Evolutionary conservation across 1,284 basidiomycete species (phyloP), one percentile per base, ranked within the genome.

Genomic region (Coniferiporia weirii): DNA sequence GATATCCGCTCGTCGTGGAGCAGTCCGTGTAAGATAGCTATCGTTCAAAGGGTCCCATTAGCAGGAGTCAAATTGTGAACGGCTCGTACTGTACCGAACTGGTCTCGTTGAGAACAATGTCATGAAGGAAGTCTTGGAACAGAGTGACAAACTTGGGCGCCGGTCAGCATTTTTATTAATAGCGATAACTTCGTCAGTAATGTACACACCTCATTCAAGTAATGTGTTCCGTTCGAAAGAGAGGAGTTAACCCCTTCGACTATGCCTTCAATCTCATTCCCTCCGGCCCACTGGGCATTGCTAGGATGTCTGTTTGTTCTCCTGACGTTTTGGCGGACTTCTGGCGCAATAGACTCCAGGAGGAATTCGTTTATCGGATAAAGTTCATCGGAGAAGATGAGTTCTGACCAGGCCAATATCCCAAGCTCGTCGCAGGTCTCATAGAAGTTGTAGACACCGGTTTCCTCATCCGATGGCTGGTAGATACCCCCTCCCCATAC

Each of bases 401-500:
- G 76, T 65, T 87, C 84, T 2, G 81, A 82, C 84, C 84, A 86
- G 2, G 78, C 81, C 51, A 86, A 70, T 61, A 85, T 81, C 6
- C 84, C 84, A 0, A 84, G 72, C 65, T 84, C 81, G 66, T 87
- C 84, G 66, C 82, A 85, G 22, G 80, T 66, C 1, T 79, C 75
- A 67, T 84, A 82, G 63, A 85, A 80, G 63, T 80, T 75, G 65
- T 84, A 83, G 6, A 76, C 75, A 27, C 80, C 82, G 2, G 79
- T 78, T 36, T 69, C 64, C 57, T 69, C 71, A 58, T 75, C 72
- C 1, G 76, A 78, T 2, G 78, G 78, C 60, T 80, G 78, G 63
- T 79, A 80, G 3, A 74, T 75, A 0, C 82, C 82, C 3, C 82
- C 81, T 49, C 82, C 82, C 82, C 81, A 84, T 4, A 84, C 70